phyloP scores from a whole-genome alignment of 228 moss, liverwort and hornwort genomes.

The Sphagnum magellanicum region DNA sequence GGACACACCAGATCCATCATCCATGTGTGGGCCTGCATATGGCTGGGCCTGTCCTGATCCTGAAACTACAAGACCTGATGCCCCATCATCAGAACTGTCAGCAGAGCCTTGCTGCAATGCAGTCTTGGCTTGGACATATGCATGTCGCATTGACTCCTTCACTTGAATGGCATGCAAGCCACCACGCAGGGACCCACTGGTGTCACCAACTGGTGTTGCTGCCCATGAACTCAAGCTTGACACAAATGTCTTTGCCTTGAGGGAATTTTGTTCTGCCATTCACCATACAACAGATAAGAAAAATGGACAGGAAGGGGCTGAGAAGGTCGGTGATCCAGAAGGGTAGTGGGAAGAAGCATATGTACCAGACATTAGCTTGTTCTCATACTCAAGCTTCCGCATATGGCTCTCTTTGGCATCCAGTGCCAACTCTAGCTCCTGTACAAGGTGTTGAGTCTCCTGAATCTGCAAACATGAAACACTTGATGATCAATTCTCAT shows the following conservation, averaged over 20 bases:
- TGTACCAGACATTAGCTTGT: constrained; percentile 70
- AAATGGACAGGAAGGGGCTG: not conserved
- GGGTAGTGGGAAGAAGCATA: not conserved
- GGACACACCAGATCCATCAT: constrained; percentile 9
- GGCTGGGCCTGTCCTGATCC: constrained; percentile 13
- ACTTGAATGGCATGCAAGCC: constrained; percentile 47
- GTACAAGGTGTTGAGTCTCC: constrained; percentile 62
- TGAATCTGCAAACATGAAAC: constrained; percentile 42
- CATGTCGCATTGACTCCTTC: constrained; percentile 54
- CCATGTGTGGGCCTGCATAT: constrained; percentile 2
- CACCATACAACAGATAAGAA: not conserved
- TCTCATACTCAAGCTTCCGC: constrained; percentile 84
- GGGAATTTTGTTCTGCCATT: constrained; percentile 56
- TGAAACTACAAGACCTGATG: constrained; percentile 16
- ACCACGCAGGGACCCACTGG: constrained; percentile 30
- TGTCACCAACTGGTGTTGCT: constrained; percentile 37
- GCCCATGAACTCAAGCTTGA: constrained; percentile 65
- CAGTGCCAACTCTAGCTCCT: constrained; percentile 76
- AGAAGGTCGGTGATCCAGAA: not conserved
- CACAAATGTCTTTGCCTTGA: constrained; percentile 62
- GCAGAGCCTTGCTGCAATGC: constrained; percentile 22
- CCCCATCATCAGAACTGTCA: constrained; percentile 23
- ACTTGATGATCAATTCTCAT: too few relatives aligned
- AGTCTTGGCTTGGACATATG: constrained; percentile 43
- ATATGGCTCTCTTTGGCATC: constrained; percentile 82